Conservation (phyloP, 495 filamentous ascomycete species). For the Aspergillus mulundensis region DNA sequence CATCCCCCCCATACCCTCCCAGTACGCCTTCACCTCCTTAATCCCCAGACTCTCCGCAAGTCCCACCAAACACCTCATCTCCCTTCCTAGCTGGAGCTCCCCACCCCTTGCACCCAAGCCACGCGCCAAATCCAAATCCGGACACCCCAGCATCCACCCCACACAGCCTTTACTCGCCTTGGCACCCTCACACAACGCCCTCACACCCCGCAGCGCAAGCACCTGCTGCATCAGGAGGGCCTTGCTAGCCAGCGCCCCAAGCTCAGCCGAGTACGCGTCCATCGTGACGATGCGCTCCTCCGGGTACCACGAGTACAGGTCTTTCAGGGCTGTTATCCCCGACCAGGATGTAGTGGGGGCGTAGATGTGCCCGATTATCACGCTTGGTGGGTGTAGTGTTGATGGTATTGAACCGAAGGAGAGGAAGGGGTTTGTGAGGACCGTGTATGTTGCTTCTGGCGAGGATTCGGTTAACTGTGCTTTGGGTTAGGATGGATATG, state of each 20-base stretch:
- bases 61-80: constrained; percentile 67
- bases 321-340: constrained; percentile 56
- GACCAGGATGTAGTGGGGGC: constrained; percentile 17
- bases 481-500: neutral
- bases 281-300: constrained; percentile 60
- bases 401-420: constrained; percentile 68
- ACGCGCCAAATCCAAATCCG: constrained; percentile 48
- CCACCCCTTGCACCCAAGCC: constrained; percentile 53
- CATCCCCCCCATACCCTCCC: constrained; percentile 54
- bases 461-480: neutral
- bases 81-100: constrained; percentile 75
- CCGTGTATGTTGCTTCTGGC: constrained; percentile 57
- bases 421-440: constrained; percentile 79
- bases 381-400: constrained; percentile 62
- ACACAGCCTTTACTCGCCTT: constrained; percentile 69
- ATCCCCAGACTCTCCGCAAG: constrained; percentile 62
- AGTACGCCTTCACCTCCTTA: constrained; percentile 68
- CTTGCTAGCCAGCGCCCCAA: constrained; percentile 71
- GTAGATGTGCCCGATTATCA: constrained; percentile 63
- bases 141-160: constrained; percentile 15
- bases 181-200: constrained; percentile 66
- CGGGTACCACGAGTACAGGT: constrained; percentile 68
- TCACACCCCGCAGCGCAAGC: constrained; percentile 62
- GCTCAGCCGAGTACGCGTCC: constrained; percentile 73
- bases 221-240: constrained; percentile 75